Percentiles rank a stretch among this genome's conserved stretches.
Evolutionary conservation across 371 early-diverging fungal species (phyloP).

Genomic region (Mortierella sp.): DNA sequence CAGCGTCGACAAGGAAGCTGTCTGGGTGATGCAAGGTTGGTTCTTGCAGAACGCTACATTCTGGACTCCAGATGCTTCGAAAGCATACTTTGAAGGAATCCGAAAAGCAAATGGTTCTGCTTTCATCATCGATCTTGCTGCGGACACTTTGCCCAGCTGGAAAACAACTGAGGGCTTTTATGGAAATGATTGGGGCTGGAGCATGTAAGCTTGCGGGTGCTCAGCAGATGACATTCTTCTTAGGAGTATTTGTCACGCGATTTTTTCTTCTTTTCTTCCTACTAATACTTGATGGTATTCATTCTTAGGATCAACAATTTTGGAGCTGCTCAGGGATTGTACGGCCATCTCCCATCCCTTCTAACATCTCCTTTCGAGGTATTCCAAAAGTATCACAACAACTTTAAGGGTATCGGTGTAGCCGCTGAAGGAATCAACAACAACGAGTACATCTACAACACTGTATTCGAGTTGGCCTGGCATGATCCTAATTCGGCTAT

Average conservation of each 20-base stretch:
- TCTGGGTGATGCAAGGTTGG: conserved; percentile 52
- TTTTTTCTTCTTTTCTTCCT: not conserved
- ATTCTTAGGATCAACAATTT: conserved; percentile 36
- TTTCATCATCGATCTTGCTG: conserved; percentile 36
- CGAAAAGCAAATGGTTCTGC: conserved; percentile 20
- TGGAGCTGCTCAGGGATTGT: conserved; percentile 43
- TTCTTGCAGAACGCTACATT: conserved; percentile 20
- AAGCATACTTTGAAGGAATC: conserved; percentile 37
- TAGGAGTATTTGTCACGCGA: too few species aligned
- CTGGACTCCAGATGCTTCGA: conserved; percentile 30
- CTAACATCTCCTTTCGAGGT: conserved; percentile 15
- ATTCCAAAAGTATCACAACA: conserved; percentile 18
- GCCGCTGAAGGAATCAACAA: conserved; percentile 43
- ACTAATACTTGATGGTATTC: too few species aligned
- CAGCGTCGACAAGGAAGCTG: conserved; percentile 28
- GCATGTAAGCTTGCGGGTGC: too few species aligned
- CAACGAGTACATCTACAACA: conserved; percentile 43
- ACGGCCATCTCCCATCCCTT: conserved; percentile 17
- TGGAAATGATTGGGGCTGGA: conserved; percentile 42
- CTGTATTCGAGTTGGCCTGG: conserved; percentile 31
- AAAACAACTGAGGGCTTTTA: conserved; percentile 23
- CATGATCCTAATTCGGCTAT: conserved; percentile 25
- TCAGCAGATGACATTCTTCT: too few species aligned
- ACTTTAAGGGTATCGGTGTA: conserved; percentile 37
- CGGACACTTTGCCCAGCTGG: conserved; percentile 32